Base-by-base conservation (phyloP, 129 eudicot species). In the Logfia minima region DNA sequence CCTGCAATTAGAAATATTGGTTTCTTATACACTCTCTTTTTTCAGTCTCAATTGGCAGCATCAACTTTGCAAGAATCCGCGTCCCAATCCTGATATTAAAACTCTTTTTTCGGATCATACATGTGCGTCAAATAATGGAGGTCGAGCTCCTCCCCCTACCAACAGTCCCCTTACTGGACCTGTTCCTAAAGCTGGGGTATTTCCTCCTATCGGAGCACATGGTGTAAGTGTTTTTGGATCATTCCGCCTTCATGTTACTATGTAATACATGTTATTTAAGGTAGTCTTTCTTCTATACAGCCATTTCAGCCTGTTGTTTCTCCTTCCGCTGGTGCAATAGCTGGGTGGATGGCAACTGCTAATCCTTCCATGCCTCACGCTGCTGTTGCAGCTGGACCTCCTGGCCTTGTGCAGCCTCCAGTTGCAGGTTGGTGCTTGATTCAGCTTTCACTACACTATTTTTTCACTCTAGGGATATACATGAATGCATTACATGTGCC, bases 31-130 rank as follows among this genome's bases (percentile, higher is more conserved):
- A 6, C 56, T n/a, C 69, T 68, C 2, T 21, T 48, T n/a, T 63
- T 85, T 82, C 88, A 92, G 97, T 80, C 90, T 92, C 45, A 92
- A 92, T 64, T 92, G 97, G 97, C 96, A 92, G 87, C 97, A 92
- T 82, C 97, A 92, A 66, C 92, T 92, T 53, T 92, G 97, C 89
- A 92, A 92, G 86, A 92, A 85, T 77, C 97, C 97, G 37, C 94
- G 97, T 17, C 89, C 96, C 13, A 92, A 92, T 75, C 97, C 97
- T 72, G 96, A 92, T 79, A 92, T 92, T 45, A 89, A 92, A 83
- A 92, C 97, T 29, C 96, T 92, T 34, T 89, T 92, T 71, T 80
- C 71, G 35, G 97, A 92, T 82, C 97, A 92, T 79, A 84, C 87
- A 24, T 92, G 97, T 85, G 86, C 87, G 66, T 75, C 92, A 66